Evolutionary conservation across 331 rosid genomes (phyloP), one percentile per base, ranked within the genome.

Genomic region (Quercus tomentella): DNA sequence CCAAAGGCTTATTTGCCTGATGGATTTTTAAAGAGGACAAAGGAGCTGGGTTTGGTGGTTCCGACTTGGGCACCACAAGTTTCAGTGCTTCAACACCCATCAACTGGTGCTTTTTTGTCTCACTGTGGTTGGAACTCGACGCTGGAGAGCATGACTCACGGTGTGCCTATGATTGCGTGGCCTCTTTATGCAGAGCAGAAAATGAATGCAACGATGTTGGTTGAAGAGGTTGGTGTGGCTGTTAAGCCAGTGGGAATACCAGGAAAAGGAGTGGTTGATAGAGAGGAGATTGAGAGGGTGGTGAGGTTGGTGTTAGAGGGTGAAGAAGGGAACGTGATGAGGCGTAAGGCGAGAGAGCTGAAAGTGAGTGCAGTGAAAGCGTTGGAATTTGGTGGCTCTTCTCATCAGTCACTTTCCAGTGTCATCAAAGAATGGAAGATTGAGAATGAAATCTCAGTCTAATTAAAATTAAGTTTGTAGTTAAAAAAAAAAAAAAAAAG

Each of bases 41-140:
- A 30, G 37, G 87, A 18, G 2, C 25, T 22, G 14, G 85, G 88
- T 4, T 17, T 77, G 7, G 56, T 57, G 56, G 82, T 85, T 16
- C 30, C 69, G 2, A 75, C 86, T 0, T 85, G 89, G 91, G 84
- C 79, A 20, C 70, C 87, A 12, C 88, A 84, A 15, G 55, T 55
- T 43, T 33, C 11, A 7, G 63, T 88, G 56, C 80, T 88, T 6
- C 2, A 26, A 0, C 89, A 88, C 79, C 4, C 2, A 5, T 77
- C 88, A 0, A 86, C 84, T 4, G 89, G 83, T 6, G 88, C 77
- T 37, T 86, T 89, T 35, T 0, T 80, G 75, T 77, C 91, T 6
- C 88, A 87, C 69, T 87, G 88, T 49, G 91, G 91, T 9, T 86
- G 92, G 92, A 88, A 88, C 76, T 88, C 91, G 20, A n/a, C 83